Conservation (phyloP, 805 yeast species). For the Kuraishia piskuri region DNA sequence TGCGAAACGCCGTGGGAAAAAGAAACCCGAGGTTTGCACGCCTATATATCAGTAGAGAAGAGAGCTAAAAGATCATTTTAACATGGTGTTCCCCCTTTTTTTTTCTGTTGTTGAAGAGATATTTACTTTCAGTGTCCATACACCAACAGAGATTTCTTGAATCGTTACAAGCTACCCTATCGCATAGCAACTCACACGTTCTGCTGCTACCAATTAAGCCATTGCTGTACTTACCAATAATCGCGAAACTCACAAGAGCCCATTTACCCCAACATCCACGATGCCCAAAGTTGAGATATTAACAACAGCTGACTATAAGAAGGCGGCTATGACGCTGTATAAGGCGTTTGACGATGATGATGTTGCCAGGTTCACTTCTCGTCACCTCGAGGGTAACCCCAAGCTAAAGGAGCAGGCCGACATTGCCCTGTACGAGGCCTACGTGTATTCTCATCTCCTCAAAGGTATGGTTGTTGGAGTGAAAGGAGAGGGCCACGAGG, state of each 20-base stretch:
- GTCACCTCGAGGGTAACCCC: conserved; percentile 25
- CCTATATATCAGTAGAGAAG: no score
- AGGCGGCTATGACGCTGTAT: conserved; percentile 25
- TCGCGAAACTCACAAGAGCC: background rate
- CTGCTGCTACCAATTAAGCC: background rate
- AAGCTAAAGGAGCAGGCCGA: conserved; percentile 24
- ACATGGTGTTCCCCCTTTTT: no score
- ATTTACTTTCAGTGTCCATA: no score
- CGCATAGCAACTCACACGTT: background rate
- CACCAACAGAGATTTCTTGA: no score
- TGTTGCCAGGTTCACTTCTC: conserved; percentile 22
- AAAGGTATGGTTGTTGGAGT: conserved; percentile 43
- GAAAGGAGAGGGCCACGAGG: conserved; percentile 30
- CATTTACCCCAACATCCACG: background rate
- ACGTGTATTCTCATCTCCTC: conserved; percentile 38
- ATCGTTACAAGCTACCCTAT: no score
- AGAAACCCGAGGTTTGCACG: background rate
- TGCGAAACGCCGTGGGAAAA: background rate
- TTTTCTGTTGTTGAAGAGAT: no score
- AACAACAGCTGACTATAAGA: conserved; percentile 18
- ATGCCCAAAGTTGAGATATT: conserved; percentile 19
- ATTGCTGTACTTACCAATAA: background rate
- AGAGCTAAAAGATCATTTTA: no score
- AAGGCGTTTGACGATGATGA: conserved; percentile 23
- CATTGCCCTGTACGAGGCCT: conserved; percentile 37